Conservation (phyloP, 495 filamentous ascomycete genomes). For the Penicillium canariense region DNA sequence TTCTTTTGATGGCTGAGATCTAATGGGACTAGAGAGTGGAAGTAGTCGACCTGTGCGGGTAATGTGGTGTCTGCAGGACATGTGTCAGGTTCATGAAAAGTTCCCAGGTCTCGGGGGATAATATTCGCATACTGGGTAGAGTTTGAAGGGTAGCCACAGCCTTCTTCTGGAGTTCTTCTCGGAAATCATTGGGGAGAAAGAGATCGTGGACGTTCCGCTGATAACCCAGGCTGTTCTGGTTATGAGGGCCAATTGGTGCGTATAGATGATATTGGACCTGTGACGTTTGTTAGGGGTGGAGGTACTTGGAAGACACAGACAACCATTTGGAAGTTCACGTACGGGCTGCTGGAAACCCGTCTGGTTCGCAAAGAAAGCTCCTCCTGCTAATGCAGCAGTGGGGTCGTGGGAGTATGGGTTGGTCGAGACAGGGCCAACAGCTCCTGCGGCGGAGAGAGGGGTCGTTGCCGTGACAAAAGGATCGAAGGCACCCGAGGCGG, state of each 20-base stretch:
- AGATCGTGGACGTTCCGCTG: slow-evolving; percentile 84
- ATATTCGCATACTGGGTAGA: slow-evolving; percentile 64
- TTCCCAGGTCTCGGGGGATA: neutral
- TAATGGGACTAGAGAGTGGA: slow-evolving; percentile 87
- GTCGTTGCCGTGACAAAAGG: slow-evolving; percentile 59
- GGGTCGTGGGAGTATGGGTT: slow-evolving; percentile 69
- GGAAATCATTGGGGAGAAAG: slow-evolving; percentile 78
- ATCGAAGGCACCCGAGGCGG: slow-evolving; percentile 47
- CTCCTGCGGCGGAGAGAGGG: slow-evolving; percentile 49
- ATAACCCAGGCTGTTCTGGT: slow-evolving; percentile 73
- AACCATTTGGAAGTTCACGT: slow-evolving; percentile 22
- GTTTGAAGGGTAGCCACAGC: slow-evolving; percentile 79
- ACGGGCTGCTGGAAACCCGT: slow-evolving; percentile 66
- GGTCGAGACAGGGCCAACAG: slow-evolving; percentile 48
- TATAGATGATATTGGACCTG: slow-evolving; percentile 91
- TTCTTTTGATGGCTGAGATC: slow-evolving; percentile 79
- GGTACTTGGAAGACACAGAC: slow-evolving; percentile 3
- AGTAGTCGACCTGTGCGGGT: slow-evolving; percentile 74
- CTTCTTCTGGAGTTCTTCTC: slow-evolving; percentile 89
- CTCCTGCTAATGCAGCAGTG: slow-evolving; percentile 45
- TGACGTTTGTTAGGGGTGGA: neutral
- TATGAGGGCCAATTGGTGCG: slow-evolving; percentile 78
- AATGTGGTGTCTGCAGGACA: slow-evolving; percentile 58
- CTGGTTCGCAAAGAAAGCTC: slow-evolving; percentile 55
- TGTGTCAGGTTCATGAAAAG: slow-evolving; percentile 12